phyloP scores from a whole-genome alignment of 129 eudicot species.

The Arctium minus region DNA sequence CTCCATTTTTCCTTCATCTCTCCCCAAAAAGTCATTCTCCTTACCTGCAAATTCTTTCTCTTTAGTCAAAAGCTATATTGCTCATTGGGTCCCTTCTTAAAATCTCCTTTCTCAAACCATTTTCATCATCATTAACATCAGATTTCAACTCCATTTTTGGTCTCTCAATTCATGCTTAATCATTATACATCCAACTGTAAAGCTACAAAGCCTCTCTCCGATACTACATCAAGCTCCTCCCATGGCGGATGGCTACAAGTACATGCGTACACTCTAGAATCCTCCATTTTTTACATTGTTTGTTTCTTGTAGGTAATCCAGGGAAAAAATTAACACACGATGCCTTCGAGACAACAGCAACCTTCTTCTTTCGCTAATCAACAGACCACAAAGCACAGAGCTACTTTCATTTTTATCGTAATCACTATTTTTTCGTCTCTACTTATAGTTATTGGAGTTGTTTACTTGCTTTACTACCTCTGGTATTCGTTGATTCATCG shows the following conservation, averaged over 20 bases:
- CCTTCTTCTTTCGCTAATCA: conserved; percentile 29
- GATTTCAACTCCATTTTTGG: neutral
- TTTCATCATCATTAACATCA: conserved; percentile 3
- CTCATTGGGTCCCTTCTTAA: conserved; percentile 40
- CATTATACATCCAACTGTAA: conserved; percentile 42
- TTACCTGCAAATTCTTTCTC: conserved; percentile 58
- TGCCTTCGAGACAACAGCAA: conserved; percentile 67
- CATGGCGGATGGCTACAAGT: conserved; percentile 1
- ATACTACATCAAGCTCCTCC: conserved; percentile 25
- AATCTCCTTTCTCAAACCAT: conserved; percentile 9
- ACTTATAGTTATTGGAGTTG: conserved; percentile 48
- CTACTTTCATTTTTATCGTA: conserved; percentile 44
- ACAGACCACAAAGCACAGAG: conserved; percentile 41
- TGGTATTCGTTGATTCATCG: conserved; percentile 61
- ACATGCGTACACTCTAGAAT: conserved; percentile 6
- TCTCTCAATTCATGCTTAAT: neutral
- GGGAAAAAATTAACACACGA: conserved; percentile 13
- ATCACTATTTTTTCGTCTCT: conserved; percentile 54
- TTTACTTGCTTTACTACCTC: conserved; percentile 67
- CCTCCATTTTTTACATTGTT: neutral
- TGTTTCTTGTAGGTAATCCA: neutral
- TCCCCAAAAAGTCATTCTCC: conserved; percentile 42
- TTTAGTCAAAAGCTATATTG: conserved; percentile 69
- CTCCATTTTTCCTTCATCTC: conserved; percentile 42
- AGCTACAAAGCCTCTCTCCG: conserved; percentile 32